Conservation (phyloP, 2,329 filamentous ascomycete species). For the Sclerotinia sclerotiorum region DNA sequence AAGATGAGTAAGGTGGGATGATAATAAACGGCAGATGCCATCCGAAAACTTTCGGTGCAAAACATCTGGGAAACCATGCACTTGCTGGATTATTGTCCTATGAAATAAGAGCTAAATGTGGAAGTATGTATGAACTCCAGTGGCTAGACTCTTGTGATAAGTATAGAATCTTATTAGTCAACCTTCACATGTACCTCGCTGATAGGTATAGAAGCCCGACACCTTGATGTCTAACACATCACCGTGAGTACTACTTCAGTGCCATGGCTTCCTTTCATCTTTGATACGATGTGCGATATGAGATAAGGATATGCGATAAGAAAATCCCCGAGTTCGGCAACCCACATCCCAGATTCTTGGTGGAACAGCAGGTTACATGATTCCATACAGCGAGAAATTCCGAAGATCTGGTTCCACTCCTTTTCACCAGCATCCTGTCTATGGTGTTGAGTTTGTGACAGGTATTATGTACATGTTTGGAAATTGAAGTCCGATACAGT, state of each 20-base stretch:
- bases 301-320: not conserved
- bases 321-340: conserved; percentile 4
- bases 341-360: not conserved
- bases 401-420: not conserved
- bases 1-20: conserved; percentile 6
- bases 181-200: no score
- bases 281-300: no score
- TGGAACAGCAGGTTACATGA: not conserved
- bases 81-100: not conserved
- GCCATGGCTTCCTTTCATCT: not conserved
- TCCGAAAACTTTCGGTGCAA: not conserved
- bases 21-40: not conserved
- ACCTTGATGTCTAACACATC: not conserved
- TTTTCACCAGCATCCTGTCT: not conserved
- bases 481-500: not conserved
- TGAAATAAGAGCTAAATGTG: no score
- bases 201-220: no score
- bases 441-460: not conserved
- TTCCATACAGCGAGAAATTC: not conserved
- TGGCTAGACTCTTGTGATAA: no score
- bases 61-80: not conserved
- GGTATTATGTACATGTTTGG: not conserved
- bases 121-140: no score
- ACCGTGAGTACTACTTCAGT: not conserved
- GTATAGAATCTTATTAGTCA: no score